Percentiles rank a stretch among this genome's conserved stretches.
These are phyloP conservation scores for Asterophora lycoperdoides DNA, from an alignment of 768 basidiomycete species.

Conservation along the genomic window DNA sequence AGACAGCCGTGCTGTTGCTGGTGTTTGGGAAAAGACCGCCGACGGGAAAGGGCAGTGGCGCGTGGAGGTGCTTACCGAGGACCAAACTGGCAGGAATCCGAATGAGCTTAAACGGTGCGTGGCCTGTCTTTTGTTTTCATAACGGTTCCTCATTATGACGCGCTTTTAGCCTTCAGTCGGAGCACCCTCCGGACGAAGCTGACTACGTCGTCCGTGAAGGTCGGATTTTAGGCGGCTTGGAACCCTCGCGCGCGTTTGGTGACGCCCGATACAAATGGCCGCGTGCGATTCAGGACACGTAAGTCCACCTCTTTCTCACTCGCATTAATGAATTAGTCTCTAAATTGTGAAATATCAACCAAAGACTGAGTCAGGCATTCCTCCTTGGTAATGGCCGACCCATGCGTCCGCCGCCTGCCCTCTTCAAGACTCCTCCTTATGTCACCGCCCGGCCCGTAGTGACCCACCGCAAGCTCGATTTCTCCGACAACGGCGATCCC, in stretches of 20 bases:
- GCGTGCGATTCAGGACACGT: constrained; percentile 67
- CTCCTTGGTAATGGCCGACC: constrained; percentile 56
- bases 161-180: constrained; percentile 61
- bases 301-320: constrained; percentile 22
- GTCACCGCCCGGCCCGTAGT: constrained; percentile 83
- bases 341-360: background rate
- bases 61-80: constrained; percentile 91
- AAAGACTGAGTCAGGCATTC: constrained; percentile 57
- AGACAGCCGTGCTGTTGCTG: constrained; percentile 94
- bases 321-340: background rate
- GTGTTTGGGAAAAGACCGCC: constrained; percentile 71
- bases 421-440: constrained; percentile 88
- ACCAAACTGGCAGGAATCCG: constrained; percentile 91
- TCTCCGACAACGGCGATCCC: constrained; percentile 33
- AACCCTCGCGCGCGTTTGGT: constrained; percentile 84
- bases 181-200: constrained; percentile 78
- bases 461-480: constrained; percentile 65
- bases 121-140: background rate
- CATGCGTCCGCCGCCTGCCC: constrained; percentile 54
- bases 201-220: constrained; percentile 72
- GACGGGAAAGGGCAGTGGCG: constrained; percentile 78
- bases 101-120: constrained; percentile 77
- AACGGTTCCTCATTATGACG: background rate
- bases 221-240: constrained; percentile 82
- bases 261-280: constrained; percentile 91